Evolutionary conservation across 1,139 yeast species (phyloP).

Genomic region (Taiozyma onychis): DNA sequence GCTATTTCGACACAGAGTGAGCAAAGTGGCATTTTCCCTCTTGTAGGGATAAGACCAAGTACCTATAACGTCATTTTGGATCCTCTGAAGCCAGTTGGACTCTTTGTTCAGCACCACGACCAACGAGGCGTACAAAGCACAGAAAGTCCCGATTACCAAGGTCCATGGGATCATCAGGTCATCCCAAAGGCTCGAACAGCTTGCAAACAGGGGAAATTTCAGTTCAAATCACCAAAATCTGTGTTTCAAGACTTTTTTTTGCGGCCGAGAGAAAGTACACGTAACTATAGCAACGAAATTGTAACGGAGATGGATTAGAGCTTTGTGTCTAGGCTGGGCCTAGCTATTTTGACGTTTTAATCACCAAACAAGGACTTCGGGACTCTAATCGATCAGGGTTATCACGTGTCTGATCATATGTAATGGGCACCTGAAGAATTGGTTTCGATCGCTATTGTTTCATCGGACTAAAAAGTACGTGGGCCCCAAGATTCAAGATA

Average conservation of each 20-base stretch:
- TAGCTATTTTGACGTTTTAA: too few species aligned
- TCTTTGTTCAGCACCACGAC: not conserved
- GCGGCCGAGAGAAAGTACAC: not conserved
- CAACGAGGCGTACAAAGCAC: not conserved
- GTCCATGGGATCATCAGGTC: not conserved
- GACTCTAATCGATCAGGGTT: too few species aligned
- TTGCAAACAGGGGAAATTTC: not conserved
- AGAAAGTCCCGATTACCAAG: not conserved
- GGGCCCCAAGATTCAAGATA: too few species aligned
- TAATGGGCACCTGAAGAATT: too few species aligned
- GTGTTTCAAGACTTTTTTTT: not conserved
- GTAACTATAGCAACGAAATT: not conserved
- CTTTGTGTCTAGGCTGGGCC: not conserved
- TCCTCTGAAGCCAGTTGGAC: not conserved
- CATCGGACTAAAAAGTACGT: too few species aligned
- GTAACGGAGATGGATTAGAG: not conserved
- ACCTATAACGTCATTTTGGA: not conserved
- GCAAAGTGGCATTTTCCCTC: constrained; percentile 49
- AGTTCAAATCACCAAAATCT: not conserved
- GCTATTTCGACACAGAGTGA: constrained; percentile 57
- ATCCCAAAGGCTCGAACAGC: not conserved
- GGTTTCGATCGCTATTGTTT: too few species aligned
- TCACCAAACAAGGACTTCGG: too few species aligned
- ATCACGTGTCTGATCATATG: too few species aligned
- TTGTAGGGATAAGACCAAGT: not conserved